Evolutionary conservation across 768 basidiomycete genomes (phyloP).

Genomic region (Auriscalpium microsporum): DNA sequence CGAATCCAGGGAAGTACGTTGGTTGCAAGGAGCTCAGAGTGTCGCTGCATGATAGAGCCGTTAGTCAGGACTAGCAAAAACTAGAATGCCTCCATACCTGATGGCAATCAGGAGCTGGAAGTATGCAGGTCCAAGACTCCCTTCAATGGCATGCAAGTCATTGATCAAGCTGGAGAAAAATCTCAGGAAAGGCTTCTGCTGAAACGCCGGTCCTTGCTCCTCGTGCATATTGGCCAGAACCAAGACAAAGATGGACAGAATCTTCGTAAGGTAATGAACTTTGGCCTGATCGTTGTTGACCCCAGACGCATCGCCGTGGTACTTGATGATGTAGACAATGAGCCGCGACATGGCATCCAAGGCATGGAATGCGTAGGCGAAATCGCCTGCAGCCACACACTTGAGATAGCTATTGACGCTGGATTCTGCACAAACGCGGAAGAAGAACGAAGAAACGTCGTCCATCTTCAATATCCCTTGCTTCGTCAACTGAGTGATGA

Average conservation of each 20-base stretch:
- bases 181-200: constrained; percentile 96
- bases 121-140: constrained; percentile 80
- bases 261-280: constrained; percentile 94
- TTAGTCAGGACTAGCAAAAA: background rate
- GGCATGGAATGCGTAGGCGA: constrained; percentile 77
- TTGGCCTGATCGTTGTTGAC: constrained; percentile 92
- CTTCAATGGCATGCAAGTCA: constrained; percentile 82
- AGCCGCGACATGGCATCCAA: constrained; percentile 93
- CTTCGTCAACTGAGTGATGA: constrained; percentile 94
- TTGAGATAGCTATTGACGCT: constrained; percentile 85
- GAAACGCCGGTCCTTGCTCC: constrained; percentile 84
- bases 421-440: constrained; percentile 93
- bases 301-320: constrained; percentile 92
- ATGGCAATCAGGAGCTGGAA: constrained; percentile 82
- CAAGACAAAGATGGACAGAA: constrained; percentile 92
- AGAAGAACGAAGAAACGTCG: constrained; percentile 95
- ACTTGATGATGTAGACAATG: constrained; percentile 98
- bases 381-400: constrained; percentile 62
- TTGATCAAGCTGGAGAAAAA: constrained; percentile 96
- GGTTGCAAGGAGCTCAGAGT: constrained; percentile 95
- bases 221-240: constrained; percentile 93
- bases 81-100: constrained; percentile 39
- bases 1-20: constrained; percentile 93
- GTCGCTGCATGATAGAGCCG: constrained; percentile 44
- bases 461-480: constrained; percentile 95